These are phyloP conservation scores for Pestalotiopsis sp. DNA, from an alignment of 2,329 filamentous ascomycete genomes.

Conservation along the genomic window DNA sequence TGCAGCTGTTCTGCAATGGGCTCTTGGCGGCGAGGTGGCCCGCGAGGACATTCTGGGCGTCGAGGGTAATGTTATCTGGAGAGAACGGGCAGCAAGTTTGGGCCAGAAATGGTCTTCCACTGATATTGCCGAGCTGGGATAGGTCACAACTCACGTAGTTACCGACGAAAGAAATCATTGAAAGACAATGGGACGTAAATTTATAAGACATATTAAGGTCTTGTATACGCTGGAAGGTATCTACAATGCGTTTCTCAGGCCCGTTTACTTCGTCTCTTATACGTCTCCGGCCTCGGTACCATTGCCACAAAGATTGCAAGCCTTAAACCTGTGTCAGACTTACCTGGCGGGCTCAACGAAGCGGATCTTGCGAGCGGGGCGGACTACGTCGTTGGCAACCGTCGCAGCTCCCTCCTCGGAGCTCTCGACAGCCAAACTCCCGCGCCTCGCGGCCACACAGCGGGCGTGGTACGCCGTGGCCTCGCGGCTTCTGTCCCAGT, in stretches of 20 bases:
- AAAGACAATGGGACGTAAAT: too few species aligned
- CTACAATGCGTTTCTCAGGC: too few species aligned
- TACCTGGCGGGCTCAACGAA: neutral
- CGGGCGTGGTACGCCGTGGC: neutral
- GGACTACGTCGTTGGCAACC: too few species aligned
- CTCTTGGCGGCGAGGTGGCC: neutral
- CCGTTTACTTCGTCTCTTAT: too few species aligned
- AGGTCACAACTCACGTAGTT: neutral
- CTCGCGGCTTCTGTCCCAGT: neutral
- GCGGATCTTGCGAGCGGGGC: neutral
- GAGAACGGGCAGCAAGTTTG: neutral
- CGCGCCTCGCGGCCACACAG: neutral
- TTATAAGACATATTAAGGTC: too few species aligned
- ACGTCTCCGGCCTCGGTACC: too few species aligned
- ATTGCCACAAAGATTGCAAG: too few species aligned
- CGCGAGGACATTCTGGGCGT: neutral
- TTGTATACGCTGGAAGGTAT: too few species aligned
- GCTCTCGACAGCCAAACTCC: neutral
- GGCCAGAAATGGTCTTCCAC: neutral
- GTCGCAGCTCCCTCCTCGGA: too few species aligned
- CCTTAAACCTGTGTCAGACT: too few species aligned
- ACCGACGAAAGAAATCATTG: too few species aligned
- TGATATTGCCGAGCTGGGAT: neutral
- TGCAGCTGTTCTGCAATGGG: neutral
- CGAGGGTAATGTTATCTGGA: neutral